Conservation (phyloP, 2,329 filamentous ascomycete genomes). For the Dryadomyces sulphureus region DNA sequence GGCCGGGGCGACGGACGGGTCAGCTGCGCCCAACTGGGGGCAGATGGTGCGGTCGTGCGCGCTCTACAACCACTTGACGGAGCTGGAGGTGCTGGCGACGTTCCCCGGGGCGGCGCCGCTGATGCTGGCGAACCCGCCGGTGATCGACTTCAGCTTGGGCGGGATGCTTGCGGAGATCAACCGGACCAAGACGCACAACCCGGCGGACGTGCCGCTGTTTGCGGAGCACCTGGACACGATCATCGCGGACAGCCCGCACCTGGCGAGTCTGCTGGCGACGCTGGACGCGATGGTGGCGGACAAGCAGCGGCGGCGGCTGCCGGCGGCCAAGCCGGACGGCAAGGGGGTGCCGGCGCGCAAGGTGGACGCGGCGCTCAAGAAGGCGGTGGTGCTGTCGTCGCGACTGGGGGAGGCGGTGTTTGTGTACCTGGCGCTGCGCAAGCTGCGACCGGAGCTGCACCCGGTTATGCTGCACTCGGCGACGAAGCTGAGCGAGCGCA, state of each 20-base stretch:
- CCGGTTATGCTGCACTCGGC: slow-evolving; percentile 11
- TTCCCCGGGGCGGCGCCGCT: slow-evolving; percentile 20
- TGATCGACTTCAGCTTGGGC: slow-evolving; percentile 64
- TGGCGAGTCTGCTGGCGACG: slow-evolving; percentile 7
- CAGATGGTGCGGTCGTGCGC: slow-evolving; percentile 10
- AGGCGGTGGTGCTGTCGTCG: slow-evolving; percentile 13
- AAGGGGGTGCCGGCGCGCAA: neutral
- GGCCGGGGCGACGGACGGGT: neutral
- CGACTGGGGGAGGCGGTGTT: slow-evolving; percentile 13
- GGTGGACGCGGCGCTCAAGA: slow-evolving; percentile 8
- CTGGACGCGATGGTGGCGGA: slow-evolving; percentile 10
- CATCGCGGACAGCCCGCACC: slow-evolving; percentile 8
- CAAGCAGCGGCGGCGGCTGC: slow-evolving; percentile 5
- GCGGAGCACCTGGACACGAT: slow-evolving; percentile 9
- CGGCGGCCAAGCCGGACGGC: neutral
- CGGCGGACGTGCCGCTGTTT: slow-evolving; percentile 9
- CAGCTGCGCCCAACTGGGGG: slow-evolving; percentile 5
- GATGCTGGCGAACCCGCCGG: slow-evolving; percentile 40
- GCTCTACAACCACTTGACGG: slow-evolving; percentile 11
- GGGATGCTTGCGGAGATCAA: slow-evolving; percentile 17
- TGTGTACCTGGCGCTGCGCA: slow-evolving; percentile 10
- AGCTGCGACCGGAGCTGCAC: slow-evolving; percentile 6
- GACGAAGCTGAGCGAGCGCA: slow-evolving; percentile 9
- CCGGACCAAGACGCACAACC: slow-evolving; percentile 7
- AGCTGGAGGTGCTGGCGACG: slow-evolving; percentile 11